Evolutionary conservation across 2,329 filamentous ascomycete genomes (phyloP).

Genomic region (Ustulina deusta): DNA sequence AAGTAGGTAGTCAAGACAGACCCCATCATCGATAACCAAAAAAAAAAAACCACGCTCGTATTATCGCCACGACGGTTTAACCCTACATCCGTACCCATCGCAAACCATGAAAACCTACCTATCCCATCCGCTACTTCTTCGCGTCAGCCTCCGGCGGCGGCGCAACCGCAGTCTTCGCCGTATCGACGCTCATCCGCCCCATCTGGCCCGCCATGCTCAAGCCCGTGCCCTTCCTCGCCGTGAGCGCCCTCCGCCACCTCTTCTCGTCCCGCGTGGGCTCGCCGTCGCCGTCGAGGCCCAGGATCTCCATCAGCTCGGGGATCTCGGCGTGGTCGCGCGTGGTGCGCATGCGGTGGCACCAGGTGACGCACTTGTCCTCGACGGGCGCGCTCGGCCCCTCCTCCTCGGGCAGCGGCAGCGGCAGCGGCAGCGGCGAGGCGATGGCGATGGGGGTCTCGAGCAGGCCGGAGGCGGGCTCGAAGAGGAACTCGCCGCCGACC

Average conservation of each 20-base stretch:
- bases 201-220: slow-evolving; percentile 64
- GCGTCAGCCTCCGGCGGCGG: not conserved
- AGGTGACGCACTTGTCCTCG: slow-evolving; percentile 73
- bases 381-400: slow-evolving; percentile 35
- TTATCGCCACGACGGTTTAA: not conserved
- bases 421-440: slow-evolving; percentile 50
- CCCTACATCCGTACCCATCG: not conserved
- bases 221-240: slow-evolving; percentile 66
- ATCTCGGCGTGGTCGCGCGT: slow-evolving; percentile 83
- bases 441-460: slow-evolving; percentile 60
- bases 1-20: not conserved
- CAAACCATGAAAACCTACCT: not conserved
- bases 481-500: slow-evolving; percentile 84
- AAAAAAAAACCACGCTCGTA: not conserved
- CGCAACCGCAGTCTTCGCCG: slow-evolving; percentile 11
- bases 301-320: slow-evolving; percentile 70
- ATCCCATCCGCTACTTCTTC: not conserved
- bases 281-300: slow-evolving; percentile 65
- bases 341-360: slow-evolving; percentile 85
- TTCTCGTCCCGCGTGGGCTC: slow-evolving; percentile 55
- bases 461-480: slow-evolving; percentile 64
- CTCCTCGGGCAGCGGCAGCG: slow-evolving; percentile 5
- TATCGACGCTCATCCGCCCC: slow-evolving; percentile 56
- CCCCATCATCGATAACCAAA: not conserved
- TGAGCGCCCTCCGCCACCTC: slow-evolving; percentile 61